Base-by-base conservation (phyloP, 2,329 filamentous ascomycete species). In the Hymenoscyphus salicellus region DNA sequence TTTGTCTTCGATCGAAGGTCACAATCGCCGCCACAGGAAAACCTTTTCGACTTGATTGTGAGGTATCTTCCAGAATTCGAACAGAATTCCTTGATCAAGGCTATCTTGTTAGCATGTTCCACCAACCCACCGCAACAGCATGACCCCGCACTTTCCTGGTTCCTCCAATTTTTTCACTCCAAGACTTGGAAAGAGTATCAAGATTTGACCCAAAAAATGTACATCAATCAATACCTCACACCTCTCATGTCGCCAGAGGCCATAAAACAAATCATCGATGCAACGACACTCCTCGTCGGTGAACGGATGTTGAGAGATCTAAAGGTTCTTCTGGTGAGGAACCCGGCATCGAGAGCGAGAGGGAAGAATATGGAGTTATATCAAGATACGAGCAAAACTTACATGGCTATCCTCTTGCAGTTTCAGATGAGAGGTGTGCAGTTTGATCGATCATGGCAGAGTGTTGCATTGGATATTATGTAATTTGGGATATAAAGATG, bases 351-450 rank as follows among this genome's bases (percentile, higher is more conserved):
- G 10, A 58, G 14, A 33, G n/a, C 23, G 28, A 49, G n/a, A 41
- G 26, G 52, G 17, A 23, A 65, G 26, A 49, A 63, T 49, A 32
- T 49, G 32, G 43, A 46, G 43, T 33, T 23, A n/a, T 55, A 60
- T 32, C 49, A 60, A 8, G 46, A 43, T 7, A 43, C 58, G 3
- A 52, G 41, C 6, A 38, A 58, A 36, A 56, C 60, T 23, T 69
- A 66, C 28, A 66, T 64, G 58, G 66, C 52, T 1, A 68, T 69
- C n/a, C n/a, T 69, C 49, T 28, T 59, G 20, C 63, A 62, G 23
- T 66, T 69, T 30, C 41, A 60, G 23, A 46, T 26, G 17, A 58
- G 66, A 17, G 60, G 60, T 3, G 28, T 69, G 36, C 33, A 33
- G 16, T 58, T 68, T 16, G 68, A 69, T 61, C 66, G 62, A 57